Percentiles rank a stretch among this genome's conserved stretches.
phyloP scores from a whole-genome alignment of 495 filamentous ascomycete genomes.

The Aspergillus carlsbadensis region DNA sequence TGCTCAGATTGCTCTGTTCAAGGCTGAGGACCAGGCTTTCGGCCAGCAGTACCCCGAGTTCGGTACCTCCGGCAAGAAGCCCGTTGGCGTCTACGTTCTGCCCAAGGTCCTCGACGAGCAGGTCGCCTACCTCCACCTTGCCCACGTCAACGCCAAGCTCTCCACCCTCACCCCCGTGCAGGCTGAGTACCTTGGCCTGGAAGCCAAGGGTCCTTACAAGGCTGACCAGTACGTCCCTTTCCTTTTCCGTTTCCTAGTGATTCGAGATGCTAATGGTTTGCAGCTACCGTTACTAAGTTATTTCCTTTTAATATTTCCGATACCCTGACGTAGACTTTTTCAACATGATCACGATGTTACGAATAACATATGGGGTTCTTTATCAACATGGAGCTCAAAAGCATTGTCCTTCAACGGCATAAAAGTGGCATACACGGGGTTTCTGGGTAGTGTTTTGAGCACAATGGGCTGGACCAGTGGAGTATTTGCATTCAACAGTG shows the following conservation, averaged over 20 bases:
- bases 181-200: conserved; percentile 89
- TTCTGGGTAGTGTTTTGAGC: conserved; percentile 33
- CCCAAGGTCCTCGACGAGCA: conserved; percentile 99
- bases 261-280: conserved; percentile 7
- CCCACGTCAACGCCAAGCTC: conserved; percentile 93
- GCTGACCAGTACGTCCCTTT: conserved; percentile 51
- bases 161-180: conserved; percentile 79
- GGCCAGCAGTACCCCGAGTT: conserved; percentile 94
- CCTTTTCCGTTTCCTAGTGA: neutral
- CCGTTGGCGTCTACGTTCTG: conserved; percentile 90
- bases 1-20: conserved; percentile 97
- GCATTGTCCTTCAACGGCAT: conserved; percentile 65
- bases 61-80: conserved; percentile 85
- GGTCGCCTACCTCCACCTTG: conserved; percentile 89
- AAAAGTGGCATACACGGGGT: conserved; percentile 49
- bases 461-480: conserved; percentile 39
- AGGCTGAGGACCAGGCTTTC: conserved; percentile 84
- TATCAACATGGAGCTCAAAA: conserved; percentile 52
- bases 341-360: conserved; percentile 67
- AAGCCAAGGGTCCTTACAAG: conserved; percentile 90
- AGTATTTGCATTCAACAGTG: conserved; percentile 52
- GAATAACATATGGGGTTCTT: conserved; percentile 50
- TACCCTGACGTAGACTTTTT: conserved; percentile 49
- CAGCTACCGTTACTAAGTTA: conserved; percentile 55
- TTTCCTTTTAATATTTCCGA: conserved; percentile 36